Conservation (phyloP, 495 filamentous ascomycete species). For the Bacidia gigantensis region DNA sequence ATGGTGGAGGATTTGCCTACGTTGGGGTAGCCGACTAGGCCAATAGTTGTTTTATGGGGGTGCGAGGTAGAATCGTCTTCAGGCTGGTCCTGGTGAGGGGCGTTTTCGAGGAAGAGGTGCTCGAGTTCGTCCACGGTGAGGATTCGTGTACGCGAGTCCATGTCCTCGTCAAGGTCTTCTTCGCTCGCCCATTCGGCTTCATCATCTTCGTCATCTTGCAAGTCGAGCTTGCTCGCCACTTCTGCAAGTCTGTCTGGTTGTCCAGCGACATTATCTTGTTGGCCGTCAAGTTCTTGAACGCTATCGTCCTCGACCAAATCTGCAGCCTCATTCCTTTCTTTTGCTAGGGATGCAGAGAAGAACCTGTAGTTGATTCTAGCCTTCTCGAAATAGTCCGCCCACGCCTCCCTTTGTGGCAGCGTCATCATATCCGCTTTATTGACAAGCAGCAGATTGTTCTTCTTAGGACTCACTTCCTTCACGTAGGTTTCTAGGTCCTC, state of each 20-base stretch:
- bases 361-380: slow-evolving; percentile 78
- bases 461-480: slow-evolving; percentile 74
- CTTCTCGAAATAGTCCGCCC: slow-evolving; percentile 79
- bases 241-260: slow-evolving; percentile 24
- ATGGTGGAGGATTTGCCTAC: slow-evolving; percentile 98
- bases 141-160: slow-evolving; percentile 57
- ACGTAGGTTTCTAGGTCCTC: slow-evolving; percentile 92
- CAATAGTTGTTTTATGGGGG: slow-evolving; percentile 66
- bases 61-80: slow-evolving; percentile 25
- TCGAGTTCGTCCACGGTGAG: slow-evolving; percentile 87
- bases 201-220: slow-evolving; percentile 22
- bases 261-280: slow-evolving; percentile 29
- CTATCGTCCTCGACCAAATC: slow-evolving; percentile 27
- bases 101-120: slow-evolving; percentile 66
- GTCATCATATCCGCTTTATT: slow-evolving; percentile 99
- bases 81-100: slow-evolving; percentile 34
- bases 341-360: slow-evolving; percentile 88
- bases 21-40: slow-evolving; percentile 96
- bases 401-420: slow-evolving; percentile 61
- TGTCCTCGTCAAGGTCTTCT: slow-evolving; percentile 28
- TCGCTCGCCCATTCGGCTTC: slow-evolving; percentile 28
- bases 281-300: slow-evolving; percentile 21
- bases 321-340: slow-evolving; percentile 62
- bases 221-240: slow-evolving; percentile 26
- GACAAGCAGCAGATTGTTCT: slow-evolving; percentile 84